phyloP scores from a whole-genome alignment of 192 early-diverging fungal species.

The Lunasporangiospora selenospora region DNA sequence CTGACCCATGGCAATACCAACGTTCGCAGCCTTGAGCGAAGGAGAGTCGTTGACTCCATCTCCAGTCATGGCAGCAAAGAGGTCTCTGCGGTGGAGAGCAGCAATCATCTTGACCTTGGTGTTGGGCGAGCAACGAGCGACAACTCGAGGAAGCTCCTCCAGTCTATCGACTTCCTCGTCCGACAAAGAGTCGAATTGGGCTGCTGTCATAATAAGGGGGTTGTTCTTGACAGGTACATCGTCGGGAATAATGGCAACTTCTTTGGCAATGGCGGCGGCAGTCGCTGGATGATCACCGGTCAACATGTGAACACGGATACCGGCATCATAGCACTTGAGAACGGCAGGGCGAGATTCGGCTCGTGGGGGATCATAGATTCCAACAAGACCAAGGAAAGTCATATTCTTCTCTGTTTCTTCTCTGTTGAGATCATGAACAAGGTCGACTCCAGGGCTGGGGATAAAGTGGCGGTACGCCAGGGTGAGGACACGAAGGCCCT shows the following conservation, averaged over 20 bases:
- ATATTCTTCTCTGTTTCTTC: constrained; percentile 67
- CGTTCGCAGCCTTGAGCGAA: constrained; percentile 93
- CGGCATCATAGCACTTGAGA: constrained; percentile 81
- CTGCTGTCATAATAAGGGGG: constrained; percentile 77
- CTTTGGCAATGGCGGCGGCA: constrained; percentile 88
- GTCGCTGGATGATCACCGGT: constrained; percentile 96
- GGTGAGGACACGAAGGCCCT: constrained; percentile 89
- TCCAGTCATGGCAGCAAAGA: constrained; percentile 88
- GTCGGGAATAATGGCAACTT: constrained; percentile 81
- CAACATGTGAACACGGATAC: constrained; percentile 96
- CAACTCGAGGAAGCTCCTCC: constrained; percentile 89
- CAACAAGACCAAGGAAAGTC: constrained; percentile 88
- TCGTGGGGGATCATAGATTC: constrained; percentile 91
- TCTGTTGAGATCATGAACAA: constrained; percentile 33
- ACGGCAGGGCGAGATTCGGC: constrained; percentile 82
- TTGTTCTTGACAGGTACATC: constrained; percentile 38
- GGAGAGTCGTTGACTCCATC: constrained; percentile 96
- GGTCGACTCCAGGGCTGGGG: constrained; percentile 45
- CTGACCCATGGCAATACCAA: constrained; percentile 97
- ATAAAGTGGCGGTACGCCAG: constrained; percentile 70
- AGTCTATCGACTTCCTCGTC: constrained; percentile 82
- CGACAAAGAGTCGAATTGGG: constrained; percentile 85
- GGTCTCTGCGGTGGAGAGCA: constrained; percentile 79
- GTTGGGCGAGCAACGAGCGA: constrained; percentile 94
- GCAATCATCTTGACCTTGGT: constrained; percentile 96